These are phyloP conservation scores for Suillus plorans DNA, from an alignment of 768 basidiomycete species.

Conservation along the genomic window DNA sequence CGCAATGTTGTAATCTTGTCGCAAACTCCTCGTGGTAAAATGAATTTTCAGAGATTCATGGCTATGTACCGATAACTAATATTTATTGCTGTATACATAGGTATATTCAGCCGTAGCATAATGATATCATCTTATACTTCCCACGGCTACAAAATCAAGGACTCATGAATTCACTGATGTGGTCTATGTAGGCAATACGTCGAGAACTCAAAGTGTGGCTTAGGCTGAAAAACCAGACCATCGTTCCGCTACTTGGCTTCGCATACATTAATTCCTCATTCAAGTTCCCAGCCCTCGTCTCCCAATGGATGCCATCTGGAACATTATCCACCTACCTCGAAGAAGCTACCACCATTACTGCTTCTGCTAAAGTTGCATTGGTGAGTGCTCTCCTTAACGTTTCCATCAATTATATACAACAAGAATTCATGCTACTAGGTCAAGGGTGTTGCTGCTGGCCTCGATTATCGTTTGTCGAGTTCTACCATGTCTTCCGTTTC, in stretches of 20 bases:
- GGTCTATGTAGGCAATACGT: constrained; percentile 9
- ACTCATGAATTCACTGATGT: too few species aligned
- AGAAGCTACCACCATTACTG: not conserved
- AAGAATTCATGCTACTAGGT: not conserved
- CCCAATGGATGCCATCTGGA: not conserved
- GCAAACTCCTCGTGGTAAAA: too few species aligned
- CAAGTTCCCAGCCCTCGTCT: not conserved
- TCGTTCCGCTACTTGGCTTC: constrained; percentile 19
- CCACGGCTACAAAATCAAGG: too few species aligned
- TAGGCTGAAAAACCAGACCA: constrained; percentile 16
- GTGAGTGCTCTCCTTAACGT: not conserved
- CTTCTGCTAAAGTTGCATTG: not conserved
- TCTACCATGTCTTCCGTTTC: not conserved
- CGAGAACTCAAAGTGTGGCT: constrained; percentile 23
- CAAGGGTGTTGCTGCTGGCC: not conserved
- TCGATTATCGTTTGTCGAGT: not conserved
- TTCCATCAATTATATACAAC: not conserved
- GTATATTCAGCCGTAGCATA: too few species aligned
- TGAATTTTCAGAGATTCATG: too few species aligned
- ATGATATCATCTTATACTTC: too few species aligned
- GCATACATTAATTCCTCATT: not conserved
- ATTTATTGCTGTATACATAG: too few species aligned
- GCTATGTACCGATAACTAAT: too few species aligned
- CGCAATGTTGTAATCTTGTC: too few species aligned
- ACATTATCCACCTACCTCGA: not conserved